Conservation (phyloP, 1,284 basidiomycete genomes). For the Meira nashicola region DNA sequence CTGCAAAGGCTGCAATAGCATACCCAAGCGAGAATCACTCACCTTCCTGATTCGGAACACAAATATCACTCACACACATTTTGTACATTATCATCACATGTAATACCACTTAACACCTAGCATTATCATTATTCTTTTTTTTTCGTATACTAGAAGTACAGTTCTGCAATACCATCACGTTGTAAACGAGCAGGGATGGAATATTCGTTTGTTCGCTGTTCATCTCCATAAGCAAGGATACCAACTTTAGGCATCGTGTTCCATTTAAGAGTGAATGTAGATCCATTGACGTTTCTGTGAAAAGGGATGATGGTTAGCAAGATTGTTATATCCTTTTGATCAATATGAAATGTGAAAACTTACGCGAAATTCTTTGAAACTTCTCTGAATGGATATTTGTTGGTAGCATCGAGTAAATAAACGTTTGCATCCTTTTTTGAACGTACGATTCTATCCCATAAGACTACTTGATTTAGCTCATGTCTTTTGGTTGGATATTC, state of each 20-base stretch:
- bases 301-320: not conserved
- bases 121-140: too few relatives aligned
- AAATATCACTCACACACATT: too few relatives aligned
- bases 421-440: slow-evolving; percentile 70
- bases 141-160: too few relatives aligned
- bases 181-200: too few relatives aligned
- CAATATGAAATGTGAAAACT: slow-evolving; percentile 51
- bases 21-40: too few relatives aligned
- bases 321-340: not conserved
- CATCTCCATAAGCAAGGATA: slow-evolving; percentile 69
- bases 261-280: slow-evolving; percentile 75
- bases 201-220: slow-evolving; percentile 58
- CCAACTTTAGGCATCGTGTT: slow-evolving; percentile 88
- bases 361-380: slow-evolving; percentile 72
- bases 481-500: slow-evolving; percentile 29
- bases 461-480: slow-evolving; percentile 69
- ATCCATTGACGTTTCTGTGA: slow-evolving; percentile 48
- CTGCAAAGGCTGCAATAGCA: not conserved
- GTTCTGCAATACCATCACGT: too few relatives aligned
- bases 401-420: slow-evolving; percentile 62
- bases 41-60: too few relatives aligned
- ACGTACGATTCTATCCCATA: slow-evolving; percentile 84
- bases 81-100: too few relatives aligned
- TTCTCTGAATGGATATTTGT: slow-evolving; percentile 80
- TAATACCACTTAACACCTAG: too few relatives aligned